Conservation (phyloP, 2,329 filamentous ascomycete species). For the Colletotrichum sp. region DNA sequence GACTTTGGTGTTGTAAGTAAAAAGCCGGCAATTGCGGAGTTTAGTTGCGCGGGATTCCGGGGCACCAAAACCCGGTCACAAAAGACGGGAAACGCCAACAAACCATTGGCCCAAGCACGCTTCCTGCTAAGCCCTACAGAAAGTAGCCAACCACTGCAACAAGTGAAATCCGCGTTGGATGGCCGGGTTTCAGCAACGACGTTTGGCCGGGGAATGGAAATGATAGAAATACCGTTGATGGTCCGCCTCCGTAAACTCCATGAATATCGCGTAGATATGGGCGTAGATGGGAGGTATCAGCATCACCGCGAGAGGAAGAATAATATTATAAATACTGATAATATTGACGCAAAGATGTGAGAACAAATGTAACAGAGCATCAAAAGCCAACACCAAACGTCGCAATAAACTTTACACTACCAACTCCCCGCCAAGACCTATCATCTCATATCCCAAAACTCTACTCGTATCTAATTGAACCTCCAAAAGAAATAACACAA, state of each 20-base stretch:
- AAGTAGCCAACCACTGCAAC: background rate
- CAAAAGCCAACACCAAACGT: background rate
- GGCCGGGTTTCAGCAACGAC: background rate
- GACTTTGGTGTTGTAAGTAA: background rate
- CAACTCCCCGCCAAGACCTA: background rate
- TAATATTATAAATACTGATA: background rate
- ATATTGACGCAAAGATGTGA: background rate
- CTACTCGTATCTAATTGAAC: background rate
- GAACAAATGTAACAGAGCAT: fast-evolving
- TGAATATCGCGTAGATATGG: background rate
- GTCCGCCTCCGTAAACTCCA: background rate
- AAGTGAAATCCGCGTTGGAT: background rate
- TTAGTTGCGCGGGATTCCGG: background rate
- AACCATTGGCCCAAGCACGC: background rate
- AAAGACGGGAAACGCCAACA: background rate
- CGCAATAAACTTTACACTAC: background rate
- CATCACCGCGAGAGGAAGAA: fast-evolving
- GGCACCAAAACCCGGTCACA: background rate
- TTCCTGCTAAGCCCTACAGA: background rate
- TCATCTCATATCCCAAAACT: background rate
- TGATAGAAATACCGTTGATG: background rate
- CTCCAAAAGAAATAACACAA: background rate
- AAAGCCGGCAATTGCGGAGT: background rate
- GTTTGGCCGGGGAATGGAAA: background rate
- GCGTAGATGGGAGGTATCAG: fast-evolving